phyloP scores from a whole-genome alignment of 768 basidiomycete species.

The Jaapia argillacea region DNA sequence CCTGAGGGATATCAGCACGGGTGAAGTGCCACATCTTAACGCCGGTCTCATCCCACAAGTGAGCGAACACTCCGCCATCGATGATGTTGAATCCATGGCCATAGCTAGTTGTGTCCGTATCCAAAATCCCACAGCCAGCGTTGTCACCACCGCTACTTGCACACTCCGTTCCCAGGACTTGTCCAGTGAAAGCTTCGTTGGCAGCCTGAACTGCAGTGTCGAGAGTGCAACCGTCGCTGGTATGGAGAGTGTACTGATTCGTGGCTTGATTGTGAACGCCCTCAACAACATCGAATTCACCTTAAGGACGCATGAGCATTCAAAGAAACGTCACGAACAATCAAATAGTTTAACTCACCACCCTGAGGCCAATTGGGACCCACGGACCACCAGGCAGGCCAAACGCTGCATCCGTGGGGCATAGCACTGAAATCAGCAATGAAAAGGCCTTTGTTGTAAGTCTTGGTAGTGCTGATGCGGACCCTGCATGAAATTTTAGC shows the following conservation, averaged over 20 bases:
- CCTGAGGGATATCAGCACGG: conserved; percentile 23
- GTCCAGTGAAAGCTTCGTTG: conserved; percentile 16
- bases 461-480: conserved; percentile 56
- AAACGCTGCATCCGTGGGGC: conserved; percentile 59
- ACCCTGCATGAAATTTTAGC: too few species aligned
- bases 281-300: conserved; percentile 32
- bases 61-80: conserved; percentile 37
- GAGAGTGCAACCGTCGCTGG: conserved; percentile 26
- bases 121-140: conserved; percentile 30
- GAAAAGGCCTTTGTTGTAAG: conserved; percentile 59
- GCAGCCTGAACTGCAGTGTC: conserved; percentile 12
- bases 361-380: conserved; percentile 17
- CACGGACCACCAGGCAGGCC: conserved; percentile 47
- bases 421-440: conserved; percentile 62
- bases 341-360: conserved; percentile 3
- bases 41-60: conserved; percentile 26
- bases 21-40: conserved; percentile 39
- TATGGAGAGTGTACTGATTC: conserved; percentile 35
- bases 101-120: conserved; percentile 22
- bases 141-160: conserved; percentile 20
- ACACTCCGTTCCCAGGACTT: conserved; percentile 20
- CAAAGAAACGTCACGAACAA: background rate
- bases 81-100: conserved; percentile 31
- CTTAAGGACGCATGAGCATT: conserved; percentile 9
- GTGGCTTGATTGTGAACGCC: conserved; percentile 29